Conservation (phyloP, 129 eudicot genomes). For the Artemisia argyi region DNA sequence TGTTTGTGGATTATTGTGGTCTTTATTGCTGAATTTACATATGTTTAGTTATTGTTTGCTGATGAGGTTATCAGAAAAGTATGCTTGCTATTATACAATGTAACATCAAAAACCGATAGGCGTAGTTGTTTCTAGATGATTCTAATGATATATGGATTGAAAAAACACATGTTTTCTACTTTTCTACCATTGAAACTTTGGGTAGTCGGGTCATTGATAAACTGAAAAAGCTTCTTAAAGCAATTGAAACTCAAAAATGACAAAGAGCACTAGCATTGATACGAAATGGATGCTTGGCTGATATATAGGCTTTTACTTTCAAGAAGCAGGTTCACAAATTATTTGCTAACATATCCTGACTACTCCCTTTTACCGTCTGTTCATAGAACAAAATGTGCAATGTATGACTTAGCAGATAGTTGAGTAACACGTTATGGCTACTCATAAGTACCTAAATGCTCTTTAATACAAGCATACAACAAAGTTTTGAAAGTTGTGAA, state of each 20-base stretch:
- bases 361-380: too few species aligned
- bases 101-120: background rate
- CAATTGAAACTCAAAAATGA: background rate
- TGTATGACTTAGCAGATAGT: too few species aligned
- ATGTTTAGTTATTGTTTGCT: background rate
- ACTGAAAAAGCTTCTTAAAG: background rate
- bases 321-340: too few species aligned
- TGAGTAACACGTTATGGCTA: too few species aligned
- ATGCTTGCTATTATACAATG: background rate
- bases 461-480: too few species aligned
- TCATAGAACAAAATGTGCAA: too few species aligned
- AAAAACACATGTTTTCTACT: background rate
- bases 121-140: background rate
- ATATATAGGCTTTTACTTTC: background rate
- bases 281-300: background rate
- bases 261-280: background rate
- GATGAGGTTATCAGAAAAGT: conserved; percentile 5
- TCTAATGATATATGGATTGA: background rate
- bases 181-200: background rate
- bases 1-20: too few species aligned
- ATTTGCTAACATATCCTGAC: too few species aligned
- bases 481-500: too few species aligned
- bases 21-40: too few species aligned
- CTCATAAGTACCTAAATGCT: too few species aligned
- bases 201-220: too few species aligned